Evolutionary conservation across 768 basidiomycete genomes (phyloP).

Genomic region (Phylloporus sp.): DNA sequence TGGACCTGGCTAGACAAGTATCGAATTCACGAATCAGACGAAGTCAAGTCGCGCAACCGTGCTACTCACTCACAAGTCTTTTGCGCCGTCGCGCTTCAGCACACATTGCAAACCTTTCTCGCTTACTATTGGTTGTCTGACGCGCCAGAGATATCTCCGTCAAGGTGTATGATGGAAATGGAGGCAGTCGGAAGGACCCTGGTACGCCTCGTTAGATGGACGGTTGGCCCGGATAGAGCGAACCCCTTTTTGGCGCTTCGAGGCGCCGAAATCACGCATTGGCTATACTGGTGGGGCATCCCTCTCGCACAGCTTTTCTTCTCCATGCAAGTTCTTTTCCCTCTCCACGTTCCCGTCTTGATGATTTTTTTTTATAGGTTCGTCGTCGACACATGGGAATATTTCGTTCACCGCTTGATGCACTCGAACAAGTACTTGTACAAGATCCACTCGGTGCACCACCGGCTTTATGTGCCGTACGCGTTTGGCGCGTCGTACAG

Average conservation of each 20-base stretch:
- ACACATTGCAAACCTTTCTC: slow-evolving; percentile 74
- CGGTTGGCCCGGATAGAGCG: slow-evolving; percentile 41
- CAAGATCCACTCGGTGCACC: slow-evolving; percentile 91
- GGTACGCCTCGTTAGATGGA: slow-evolving; percentile 34
- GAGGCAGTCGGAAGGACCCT: slow-evolving; percentile 40
- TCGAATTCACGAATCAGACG: slow-evolving; percentile 83
- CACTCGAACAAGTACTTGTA: slow-evolving; percentile 90
- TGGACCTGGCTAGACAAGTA: slow-evolving; percentile 79
- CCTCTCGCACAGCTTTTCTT: slow-evolving; percentile 67
- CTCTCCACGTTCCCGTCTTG: not conserved
- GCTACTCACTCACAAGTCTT: slow-evolving; percentile 71
- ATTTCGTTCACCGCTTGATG: slow-evolving; percentile 90
- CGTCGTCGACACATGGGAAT: slow-evolving; percentile 96
- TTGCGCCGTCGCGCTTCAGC: slow-evolving; percentile 80
- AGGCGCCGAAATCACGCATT: slow-evolving; percentile 51
- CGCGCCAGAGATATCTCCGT: slow-evolving; percentile 23
- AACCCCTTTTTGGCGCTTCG: slow-evolving; percentile 32
- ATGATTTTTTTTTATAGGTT: slow-evolving; percentile 51
- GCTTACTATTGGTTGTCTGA: slow-evolving; percentile 67
- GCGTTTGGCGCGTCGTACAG: slow-evolving; percentile 98
- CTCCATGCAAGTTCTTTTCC: slow-evolving; percentile 66
- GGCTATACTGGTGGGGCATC: slow-evolving; percentile 93
- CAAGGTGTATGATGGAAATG: slow-evolving; percentile 42
- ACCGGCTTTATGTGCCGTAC: slow-evolving; percentile 94
- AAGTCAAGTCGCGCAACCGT: slow-evolving; percentile 71